These are phyloP conservation scores for Mariannaea elegans DNA, from an alignment of 2,329 filamentous ascomycete genomes.

Conservation along the genomic window DNA sequence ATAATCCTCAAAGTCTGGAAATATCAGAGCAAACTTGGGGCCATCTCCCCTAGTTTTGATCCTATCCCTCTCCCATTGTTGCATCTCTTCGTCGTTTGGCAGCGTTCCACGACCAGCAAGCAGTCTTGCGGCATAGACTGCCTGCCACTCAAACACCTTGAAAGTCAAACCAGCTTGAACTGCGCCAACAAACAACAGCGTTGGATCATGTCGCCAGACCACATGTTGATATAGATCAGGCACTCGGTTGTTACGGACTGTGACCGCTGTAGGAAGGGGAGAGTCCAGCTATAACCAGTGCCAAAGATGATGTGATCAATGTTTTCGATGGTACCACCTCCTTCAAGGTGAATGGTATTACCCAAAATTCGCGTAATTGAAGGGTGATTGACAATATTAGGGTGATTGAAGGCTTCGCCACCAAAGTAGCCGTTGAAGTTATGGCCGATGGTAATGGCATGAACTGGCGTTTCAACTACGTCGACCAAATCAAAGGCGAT, in stretches of 20 bases:
- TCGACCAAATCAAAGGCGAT: constrained; percentile 63
- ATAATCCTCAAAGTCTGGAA: constrained; percentile 70
- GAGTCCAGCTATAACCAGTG: constrained; percentile 71
- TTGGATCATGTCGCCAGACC: constrained; percentile 62
- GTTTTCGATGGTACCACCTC: too few species aligned
- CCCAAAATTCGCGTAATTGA: too few species aligned
- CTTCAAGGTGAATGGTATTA: too few species aligned
- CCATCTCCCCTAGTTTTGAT: constrained; percentile 65
- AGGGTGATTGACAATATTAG: too few species aligned
- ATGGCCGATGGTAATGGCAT: constrained; percentile 61
- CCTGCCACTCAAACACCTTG: constrained; percentile 75
- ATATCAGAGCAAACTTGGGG: constrained; percentile 62
- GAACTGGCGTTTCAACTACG: constrained; percentile 56
- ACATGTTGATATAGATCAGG: constrained; percentile 66
- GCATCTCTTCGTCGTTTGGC: constrained; percentile 59
- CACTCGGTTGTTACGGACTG: constrained; percentile 62
- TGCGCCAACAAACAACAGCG: constrained; percentile 66
- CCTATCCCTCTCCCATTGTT: constrained; percentile 65
- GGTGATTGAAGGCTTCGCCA: constrained; percentile 61
- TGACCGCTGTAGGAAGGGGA: constrained; percentile 63
- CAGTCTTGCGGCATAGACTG: constrained; percentile 66
- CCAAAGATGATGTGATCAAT: constrained; percentile 73
- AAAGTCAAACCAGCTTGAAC: constrained; percentile 68
- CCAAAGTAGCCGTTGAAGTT: constrained; percentile 64
- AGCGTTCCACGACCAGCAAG: constrained; percentile 62